phyloP scores from a whole-genome alignment of 140 eudicot species.

The Oenanthe javanica region DNA sequence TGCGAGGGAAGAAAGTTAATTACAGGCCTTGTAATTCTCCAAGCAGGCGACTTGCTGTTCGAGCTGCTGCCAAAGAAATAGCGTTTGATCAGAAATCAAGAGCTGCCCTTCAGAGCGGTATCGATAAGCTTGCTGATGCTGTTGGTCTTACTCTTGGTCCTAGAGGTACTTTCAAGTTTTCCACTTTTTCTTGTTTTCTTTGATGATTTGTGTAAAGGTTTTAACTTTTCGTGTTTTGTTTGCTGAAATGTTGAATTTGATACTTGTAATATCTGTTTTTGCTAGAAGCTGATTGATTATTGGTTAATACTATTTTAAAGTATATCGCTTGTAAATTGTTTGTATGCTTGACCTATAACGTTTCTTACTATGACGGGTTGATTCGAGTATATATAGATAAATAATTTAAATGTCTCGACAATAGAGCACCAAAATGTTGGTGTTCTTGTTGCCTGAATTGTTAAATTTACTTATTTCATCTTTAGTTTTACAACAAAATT shows the following conservation, averaged over 20 bases:
- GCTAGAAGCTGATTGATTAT: background rate
- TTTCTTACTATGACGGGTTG: background rate
- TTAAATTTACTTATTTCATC: background rate
- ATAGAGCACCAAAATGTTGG: background rate
- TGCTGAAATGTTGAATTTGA: background rate
- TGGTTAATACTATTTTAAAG: background rate
- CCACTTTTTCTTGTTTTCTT: background rate
- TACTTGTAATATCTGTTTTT: background rate
- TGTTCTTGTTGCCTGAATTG: background rate
- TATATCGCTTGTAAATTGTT: background rate
- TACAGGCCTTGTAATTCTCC: constrained; percentile 24
- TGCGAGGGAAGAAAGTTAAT: constrained; percentile 39
- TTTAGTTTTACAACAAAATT: background rate
- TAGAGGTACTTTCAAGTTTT: constrained; percentile 47
- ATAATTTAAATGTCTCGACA: background rate
- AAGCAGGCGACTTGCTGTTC: constrained; percentile 44
- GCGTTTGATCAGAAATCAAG: constrained; percentile 87
- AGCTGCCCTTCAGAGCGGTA: constrained; percentile 79
- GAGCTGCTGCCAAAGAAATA: constrained; percentile 82
- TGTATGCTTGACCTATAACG: background rate
- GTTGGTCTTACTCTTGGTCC: constrained; percentile 97
- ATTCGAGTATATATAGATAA: background rate
- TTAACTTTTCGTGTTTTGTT: background rate
- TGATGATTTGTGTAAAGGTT: background rate
- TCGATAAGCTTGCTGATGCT: constrained; percentile 84